These are phyloP conservation scores for Umbelopsis sp. DNA, from an alignment of 371 early-diverging fungal genomes.

Conservation along the genomic window DNA sequence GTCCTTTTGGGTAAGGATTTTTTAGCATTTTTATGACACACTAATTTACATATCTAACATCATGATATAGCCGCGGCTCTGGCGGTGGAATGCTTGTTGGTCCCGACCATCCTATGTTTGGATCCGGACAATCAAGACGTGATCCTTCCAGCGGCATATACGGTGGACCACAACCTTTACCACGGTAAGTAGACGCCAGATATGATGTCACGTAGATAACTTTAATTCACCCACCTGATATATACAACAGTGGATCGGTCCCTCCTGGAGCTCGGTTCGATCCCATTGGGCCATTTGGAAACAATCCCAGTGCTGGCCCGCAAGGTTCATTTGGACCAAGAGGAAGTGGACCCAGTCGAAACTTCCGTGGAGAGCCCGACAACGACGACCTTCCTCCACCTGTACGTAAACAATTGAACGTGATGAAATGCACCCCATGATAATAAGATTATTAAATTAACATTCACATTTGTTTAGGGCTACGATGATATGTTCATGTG, in stretches of 20 bases:
- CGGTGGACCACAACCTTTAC: slow-evolving; percentile 57
- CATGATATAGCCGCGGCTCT: slow-evolving; percentile 21
- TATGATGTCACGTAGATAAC: neutral
- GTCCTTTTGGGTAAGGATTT: slow-evolving; percentile 47
- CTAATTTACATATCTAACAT: neutral
- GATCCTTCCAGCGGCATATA: slow-evolving; percentile 41
- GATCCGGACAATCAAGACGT: slow-evolving; percentile 36
- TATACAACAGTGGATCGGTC: slow-evolving; percentile 66
- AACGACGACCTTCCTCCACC: slow-evolving; percentile 80
- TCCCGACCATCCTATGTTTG: slow-evolving; percentile 91
- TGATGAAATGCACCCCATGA: slow-evolving; percentile 3
- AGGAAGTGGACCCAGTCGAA: slow-evolving; percentile 43
- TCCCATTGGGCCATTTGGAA: slow-evolving; percentile 86
- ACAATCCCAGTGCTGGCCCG: slow-evolving; percentile 36
- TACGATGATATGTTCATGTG: slow-evolving; percentile 72
- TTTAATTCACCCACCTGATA: neutral
- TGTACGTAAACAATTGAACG: slow-evolving; percentile 39
- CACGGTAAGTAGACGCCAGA: slow-evolving; percentile 38
- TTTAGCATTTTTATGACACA: neutral
- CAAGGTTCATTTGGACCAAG: slow-evolving; percentile 49
- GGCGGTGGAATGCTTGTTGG: slow-evolving; percentile 90
- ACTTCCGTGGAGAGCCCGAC: slow-evolving; percentile 74
- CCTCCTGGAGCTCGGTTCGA: slow-evolving; percentile 96
- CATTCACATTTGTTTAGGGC: slow-evolving; percentile 35
- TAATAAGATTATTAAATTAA: neutral